These are phyloP conservation scores for Ophiocordyceps robertsii DNA, from an alignment of 2,329 filamentous ascomycete genomes.

Conservation along the genomic window DNA sequence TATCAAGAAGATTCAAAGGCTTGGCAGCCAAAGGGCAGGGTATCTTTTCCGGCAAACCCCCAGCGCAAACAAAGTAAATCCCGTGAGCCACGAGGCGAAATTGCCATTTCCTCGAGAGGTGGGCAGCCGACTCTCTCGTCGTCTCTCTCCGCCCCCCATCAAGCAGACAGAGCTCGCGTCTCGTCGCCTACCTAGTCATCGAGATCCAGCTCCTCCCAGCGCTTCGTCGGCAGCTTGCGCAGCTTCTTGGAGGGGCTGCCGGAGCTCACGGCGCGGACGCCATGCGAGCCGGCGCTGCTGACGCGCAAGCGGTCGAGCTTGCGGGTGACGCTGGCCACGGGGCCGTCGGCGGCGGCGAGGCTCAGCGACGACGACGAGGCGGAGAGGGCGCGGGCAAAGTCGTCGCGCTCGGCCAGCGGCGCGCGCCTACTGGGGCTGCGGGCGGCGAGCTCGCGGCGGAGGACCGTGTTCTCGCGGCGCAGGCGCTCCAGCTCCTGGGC, in stretches of 20 bases:
- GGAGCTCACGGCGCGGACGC: conserved; percentile 11
- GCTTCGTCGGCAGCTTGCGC: conserved; percentile 31
- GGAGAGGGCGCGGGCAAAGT: conserved; percentile 14
- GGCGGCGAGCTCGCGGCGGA: conserved; percentile 51
- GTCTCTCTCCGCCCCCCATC: too few species aligned
- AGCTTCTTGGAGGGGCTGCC: conserved; percentile 38
- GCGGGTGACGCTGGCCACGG: conserved; percentile 25
- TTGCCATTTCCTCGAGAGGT: too few species aligned
- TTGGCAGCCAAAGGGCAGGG: too few species aligned
- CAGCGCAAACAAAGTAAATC: too few species aligned
- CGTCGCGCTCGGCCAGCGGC: conserved; percentile 41
- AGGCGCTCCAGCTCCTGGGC: conserved; percentile 60
- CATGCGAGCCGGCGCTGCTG: conserved; percentile 20
- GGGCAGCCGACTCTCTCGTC: too few species aligned
- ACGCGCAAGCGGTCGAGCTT: conserved; percentile 39
- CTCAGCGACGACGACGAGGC: too few species aligned
- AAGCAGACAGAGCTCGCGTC: too few species aligned
- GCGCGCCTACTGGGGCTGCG: conserved; percentile 50
- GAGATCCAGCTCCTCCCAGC: conserved; percentile 34
- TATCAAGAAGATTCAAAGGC: too few species aligned
- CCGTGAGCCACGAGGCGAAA: too few species aligned
- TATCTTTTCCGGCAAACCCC: too few species aligned
- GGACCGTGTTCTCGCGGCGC: conserved; percentile 46
- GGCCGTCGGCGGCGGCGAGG: conserved; percentile 5
- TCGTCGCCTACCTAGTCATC: too few species aligned